Evolutionary conservation across 2,329 filamentous ascomycete species (phyloP).

Genomic region (Claviceps sp.): DNA sequence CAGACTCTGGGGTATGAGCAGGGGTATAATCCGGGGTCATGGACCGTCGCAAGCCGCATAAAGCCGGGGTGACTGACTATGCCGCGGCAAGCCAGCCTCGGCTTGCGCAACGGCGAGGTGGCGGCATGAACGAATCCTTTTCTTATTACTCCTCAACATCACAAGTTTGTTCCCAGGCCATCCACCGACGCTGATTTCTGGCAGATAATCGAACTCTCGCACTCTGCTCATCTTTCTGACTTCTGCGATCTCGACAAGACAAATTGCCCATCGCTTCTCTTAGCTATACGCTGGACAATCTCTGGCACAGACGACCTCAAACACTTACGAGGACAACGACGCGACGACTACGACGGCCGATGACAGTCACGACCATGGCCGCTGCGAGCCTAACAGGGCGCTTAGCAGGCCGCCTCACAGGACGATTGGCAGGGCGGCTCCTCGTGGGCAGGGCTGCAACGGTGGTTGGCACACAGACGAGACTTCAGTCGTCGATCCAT

Average conservation of each 20-base stretch:
- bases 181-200: too few relatives aligned
- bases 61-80: slow-evolving; percentile 17
- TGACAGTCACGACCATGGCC: neutral
- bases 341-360: too few relatives aligned
- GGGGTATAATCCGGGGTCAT: slow-evolving; percentile 4
- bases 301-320: neutral
- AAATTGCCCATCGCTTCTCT: too few relatives aligned
- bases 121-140: neutral
- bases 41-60: slow-evolving; percentile 30
- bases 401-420: too few relatives aligned
- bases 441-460: slow-evolving; percentile 11
- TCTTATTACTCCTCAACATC: neutral
- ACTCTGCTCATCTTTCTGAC: too few relatives aligned
- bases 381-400: neutral
- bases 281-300: too few relatives aligned
- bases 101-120: too few relatives aligned
- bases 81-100: neutral
- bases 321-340: neutral
- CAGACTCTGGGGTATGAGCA: neutral
- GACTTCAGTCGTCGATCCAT: slow-evolving; percentile 30
- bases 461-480: slow-evolving; percentile 15
- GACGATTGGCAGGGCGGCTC: slow-evolving; percentile 21
- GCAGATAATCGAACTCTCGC: too few relatives aligned
- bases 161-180: neutral
- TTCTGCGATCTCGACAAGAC: too few relatives aligned